Conservation (phyloP, 129 eudicot genomes). For the Solidago caesia region DNA sequence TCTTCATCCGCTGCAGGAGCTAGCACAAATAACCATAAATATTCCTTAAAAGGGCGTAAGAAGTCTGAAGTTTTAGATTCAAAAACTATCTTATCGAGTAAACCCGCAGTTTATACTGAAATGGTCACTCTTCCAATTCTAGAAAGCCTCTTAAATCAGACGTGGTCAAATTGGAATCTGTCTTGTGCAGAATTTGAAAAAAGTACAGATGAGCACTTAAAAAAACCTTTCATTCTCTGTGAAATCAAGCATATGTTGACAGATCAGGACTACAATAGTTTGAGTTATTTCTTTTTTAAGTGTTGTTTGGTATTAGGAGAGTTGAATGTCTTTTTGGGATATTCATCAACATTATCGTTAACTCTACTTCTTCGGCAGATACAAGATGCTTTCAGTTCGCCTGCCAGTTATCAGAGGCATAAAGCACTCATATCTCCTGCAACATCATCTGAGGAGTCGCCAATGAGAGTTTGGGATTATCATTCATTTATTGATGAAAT, state of each 20-base stretch:
- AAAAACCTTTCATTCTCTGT: conserved; percentile 60
- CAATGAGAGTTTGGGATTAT: conserved; percentile 35
- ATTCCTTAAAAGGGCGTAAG: conserved; percentile 31
- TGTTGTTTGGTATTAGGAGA: conserved; percentile 64
- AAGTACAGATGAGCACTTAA: conserved; percentile 24
- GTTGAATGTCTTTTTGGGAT: conserved; percentile 48
- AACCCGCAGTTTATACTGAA: conserved; percentile 44
- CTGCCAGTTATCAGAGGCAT: conserved; percentile 19
- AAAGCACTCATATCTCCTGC: conserved; percentile 32
- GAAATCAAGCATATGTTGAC: conserved; percentile 43
- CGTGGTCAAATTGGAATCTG: conserved; percentile 56
- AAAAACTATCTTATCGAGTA: conserved; percentile 46
- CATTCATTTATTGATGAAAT: conserved; percentile 39
- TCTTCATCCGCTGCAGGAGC: conserved; percentile 39
- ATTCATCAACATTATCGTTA: conserved; percentile 44
- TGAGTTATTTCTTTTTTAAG: conserved; percentile 35
- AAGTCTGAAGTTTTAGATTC: conserved; percentile 35
- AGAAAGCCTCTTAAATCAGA: conserved; percentile 38
- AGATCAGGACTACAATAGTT: conserved; percentile 32
- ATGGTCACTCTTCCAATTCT: conserved; percentile 35
- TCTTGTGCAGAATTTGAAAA: conserved; percentile 38
- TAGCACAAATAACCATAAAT: conserved; percentile 18
- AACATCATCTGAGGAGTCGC: conserved; percentile 24
- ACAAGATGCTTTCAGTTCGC: conserved; percentile 39
- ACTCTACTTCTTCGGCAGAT: conserved; percentile 50